Base-by-base conservation (phyloP, 164 flowering plant species). In the Echeveria elegans region DNA sequence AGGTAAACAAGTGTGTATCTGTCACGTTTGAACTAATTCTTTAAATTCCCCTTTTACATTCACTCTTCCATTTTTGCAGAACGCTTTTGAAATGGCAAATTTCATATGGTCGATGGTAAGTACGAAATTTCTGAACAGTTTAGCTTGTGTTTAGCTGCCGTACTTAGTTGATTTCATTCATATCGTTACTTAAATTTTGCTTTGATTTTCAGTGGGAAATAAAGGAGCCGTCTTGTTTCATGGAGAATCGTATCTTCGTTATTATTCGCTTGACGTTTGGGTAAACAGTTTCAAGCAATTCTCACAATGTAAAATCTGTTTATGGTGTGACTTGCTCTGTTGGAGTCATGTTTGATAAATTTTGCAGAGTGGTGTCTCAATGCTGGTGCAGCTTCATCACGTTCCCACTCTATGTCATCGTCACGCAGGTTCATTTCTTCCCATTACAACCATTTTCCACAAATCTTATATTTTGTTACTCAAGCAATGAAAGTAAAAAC, bases 31-130 rank as follows among this genome's bases (percentile, higher is more conserved):
- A n/a, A n/a, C n/a, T n/a, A n/a, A n/a, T n/a, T n/a, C 45, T 19
- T 6, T 9, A 60, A 14, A 32, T 19, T 5, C 59, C 19, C 50
- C 58, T 65, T 43, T 28, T 9, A 60, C 7, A 32, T 19, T 5
- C 59, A 12, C 50, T 52, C 62, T 43, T 28, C n/a, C n/a, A n/a
- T n/a, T n/a, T n/a, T 74, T 82, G 83, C 94, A 92, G 96, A 88
- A 89, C 70, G 96, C 98, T 65, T 84, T 86, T 74, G 95, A 89
- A 77, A 87, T 92, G 98, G 88, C 98, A 71, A 81, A 82, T 40
- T 89, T 84, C 64, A 59, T 89, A 26, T 92, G 98, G 98, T 89
- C 94, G 24, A 66, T 86, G 90, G 98, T 92, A 81, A 84, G 89
- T 43, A 11, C 47, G 47, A 18, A 65, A 1, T n/a, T 41, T 1